Base-by-base conservation (phyloP, 2,329 filamentous ascomycete species). In the Cyphellophora europaea region DNA sequence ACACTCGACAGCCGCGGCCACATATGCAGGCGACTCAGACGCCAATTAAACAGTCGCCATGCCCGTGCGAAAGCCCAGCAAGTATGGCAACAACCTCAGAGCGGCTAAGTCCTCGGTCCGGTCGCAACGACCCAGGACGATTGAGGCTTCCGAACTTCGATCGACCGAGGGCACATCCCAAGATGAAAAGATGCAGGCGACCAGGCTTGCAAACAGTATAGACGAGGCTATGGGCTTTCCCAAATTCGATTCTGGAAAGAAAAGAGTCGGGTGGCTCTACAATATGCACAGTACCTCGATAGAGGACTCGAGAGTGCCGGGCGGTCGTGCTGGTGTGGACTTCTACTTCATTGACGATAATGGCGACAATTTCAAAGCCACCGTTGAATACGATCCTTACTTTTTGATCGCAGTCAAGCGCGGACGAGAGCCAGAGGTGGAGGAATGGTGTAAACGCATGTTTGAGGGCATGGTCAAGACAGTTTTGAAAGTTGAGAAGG, bases 291-390 rank as follows among this genome's bases (percentile, higher is more conserved):
- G 87, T 25, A 96, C 91, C 0, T 77, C 78, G 10, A 71, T 98
- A 30, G 67, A 94, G 57, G 89, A 96, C 55, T 74, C 88, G 11
- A 83, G 85, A 49, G 72, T 83, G 30, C 79, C 82, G 2, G 84
- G 85, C 40, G 91, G 91, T 23, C 78, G 86, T 45, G 82, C 91
- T 1, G 91, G 85, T 6, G 77, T 98, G 37, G 91, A 98, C 63
- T 95, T 87, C 62, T 98, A 95, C 66, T 98, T 98, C 61, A 81
- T 98, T 40, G 84, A 88, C 51, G 84, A 89, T 39, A 83, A 93
- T 37, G 77, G 85, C 11, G 76, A 79, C 32, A 89, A 82, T 4
- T 98, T 98, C 71, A 98, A 98, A 58, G 88, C 91, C 8, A 95
- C 88, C 1, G 65, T 98, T 45, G 86, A 94, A 63, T 96, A 94